Conservation (phyloP, 768 basidiomycete species). For the Termitomyces bulborhizus region DNA sequence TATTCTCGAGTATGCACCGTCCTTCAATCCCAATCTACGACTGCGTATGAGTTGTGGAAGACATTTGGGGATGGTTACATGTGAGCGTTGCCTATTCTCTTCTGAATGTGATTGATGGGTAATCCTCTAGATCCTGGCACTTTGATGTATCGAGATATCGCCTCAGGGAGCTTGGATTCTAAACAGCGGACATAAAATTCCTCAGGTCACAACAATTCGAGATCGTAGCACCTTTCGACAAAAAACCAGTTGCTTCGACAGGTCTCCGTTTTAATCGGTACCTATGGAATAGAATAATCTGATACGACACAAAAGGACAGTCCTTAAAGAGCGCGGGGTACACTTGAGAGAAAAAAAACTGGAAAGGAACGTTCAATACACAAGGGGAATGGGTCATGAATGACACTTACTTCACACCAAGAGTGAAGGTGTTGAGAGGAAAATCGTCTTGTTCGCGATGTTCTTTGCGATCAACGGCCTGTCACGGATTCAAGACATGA, state of each 20-base stretch:
- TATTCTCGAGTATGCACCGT: not conserved
- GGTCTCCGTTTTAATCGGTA: not conserved
- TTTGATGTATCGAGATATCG: not conserved
- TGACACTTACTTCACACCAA: constrained; percentile 10
- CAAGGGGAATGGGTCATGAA: not conserved
- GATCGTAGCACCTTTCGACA: too few species aligned
- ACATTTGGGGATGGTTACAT: not conserved
- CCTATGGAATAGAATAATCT: not conserved
- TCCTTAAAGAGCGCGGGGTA: constrained; percentile 1
- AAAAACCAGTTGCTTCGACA: not conserved
- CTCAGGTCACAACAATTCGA: too few species aligned
- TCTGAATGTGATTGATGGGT: not conserved
- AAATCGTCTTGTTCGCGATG: constrained; percentile 13
- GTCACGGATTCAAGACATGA: not conserved
- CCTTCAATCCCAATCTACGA: not conserved
- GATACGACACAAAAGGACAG: not conserved
- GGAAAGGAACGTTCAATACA: not conserved
- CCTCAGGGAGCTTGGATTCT: not conserved
- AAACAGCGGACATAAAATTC: not conserved
- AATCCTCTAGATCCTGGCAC: not conserved
- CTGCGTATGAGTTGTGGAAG: not conserved
- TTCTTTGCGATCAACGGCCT: constrained; percentile 7
- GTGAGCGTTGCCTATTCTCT: not conserved
- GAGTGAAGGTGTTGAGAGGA: constrained; percentile 18
- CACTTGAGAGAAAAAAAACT: not conserved